Percentiles rank a stretch among this genome's conserved stretches.
These are phyloP conservation scores for Manihot esculenta DNA, from an alignment of 441 rosid species.

Conservation along the genomic window DNA sequence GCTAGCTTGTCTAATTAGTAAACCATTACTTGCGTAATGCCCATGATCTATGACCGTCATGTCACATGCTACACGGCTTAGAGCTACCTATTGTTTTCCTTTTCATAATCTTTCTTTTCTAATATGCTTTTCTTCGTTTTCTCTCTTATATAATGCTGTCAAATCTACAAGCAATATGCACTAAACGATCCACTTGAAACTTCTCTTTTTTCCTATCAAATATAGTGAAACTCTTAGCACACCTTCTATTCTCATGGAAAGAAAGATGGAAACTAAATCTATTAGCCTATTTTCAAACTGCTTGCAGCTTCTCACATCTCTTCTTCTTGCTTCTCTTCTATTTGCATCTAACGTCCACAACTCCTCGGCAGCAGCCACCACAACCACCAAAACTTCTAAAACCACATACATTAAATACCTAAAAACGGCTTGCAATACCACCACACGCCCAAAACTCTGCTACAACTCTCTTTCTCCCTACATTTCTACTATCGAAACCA, in stretches of 20 bases:
- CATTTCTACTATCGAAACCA: slow-evolving; percentile 42
- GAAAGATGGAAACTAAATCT: slow-evolving; percentile 13
- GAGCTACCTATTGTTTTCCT: too few relatives aligned
- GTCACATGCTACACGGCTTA: too few relatives aligned
- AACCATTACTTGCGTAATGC: too few relatives aligned
- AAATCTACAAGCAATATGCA: too few relatives aligned
- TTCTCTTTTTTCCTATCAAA: not conserved
- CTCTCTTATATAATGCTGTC: too few relatives aligned
- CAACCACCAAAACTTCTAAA: slow-evolving; percentile 14
- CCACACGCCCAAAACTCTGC: slow-evolving; percentile 46
- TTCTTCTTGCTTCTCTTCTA: slow-evolving; percentile 29
- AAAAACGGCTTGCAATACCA: slow-evolving; percentile 48
- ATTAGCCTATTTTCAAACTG: not conserved
- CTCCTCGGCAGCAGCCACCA: slow-evolving; percentile 24
- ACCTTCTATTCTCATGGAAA: not conserved
- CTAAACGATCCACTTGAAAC: too few relatives aligned
- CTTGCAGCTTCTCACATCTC: not conserved
- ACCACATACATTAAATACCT: slow-evolving; percentile 46
- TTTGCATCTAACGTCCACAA: slow-evolving; percentile 19
- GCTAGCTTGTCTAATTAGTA: too few relatives aligned
- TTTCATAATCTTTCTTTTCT: too few relatives aligned
- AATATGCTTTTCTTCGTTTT: too few relatives aligned
- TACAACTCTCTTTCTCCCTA: slow-evolving; percentile 48
- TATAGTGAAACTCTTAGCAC: not conserved
- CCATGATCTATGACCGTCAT: too few relatives aligned